Evolutionary conservation across 2,329 filamentous ascomycete genomes (phyloP).

Genomic region (Colletotrichum agaves): DNA sequence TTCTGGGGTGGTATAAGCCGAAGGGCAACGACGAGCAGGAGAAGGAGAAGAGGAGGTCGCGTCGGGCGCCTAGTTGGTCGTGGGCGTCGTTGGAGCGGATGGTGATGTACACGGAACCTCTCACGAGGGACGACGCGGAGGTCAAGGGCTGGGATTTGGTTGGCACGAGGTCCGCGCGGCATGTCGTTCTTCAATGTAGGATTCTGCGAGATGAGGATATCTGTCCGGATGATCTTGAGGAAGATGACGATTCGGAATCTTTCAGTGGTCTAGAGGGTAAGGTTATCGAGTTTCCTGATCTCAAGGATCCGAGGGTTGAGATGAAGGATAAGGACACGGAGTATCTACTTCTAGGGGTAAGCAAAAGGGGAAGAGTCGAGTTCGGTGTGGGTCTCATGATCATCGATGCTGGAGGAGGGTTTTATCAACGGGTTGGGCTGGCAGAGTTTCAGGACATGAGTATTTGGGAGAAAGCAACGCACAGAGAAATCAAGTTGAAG

Average conservation of each 20-base stretch:
- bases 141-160: background rate
- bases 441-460: background rate
- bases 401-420: background rate
- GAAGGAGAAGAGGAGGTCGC: background rate
- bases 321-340: background rate
- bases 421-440: constrained; percentile 15
- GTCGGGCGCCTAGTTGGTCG: constrained; percentile 27
- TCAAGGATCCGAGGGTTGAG: background rate
- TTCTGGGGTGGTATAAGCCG: constrained; percentile 24
- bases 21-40: background rate
- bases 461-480: background rate
- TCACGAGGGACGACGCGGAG: background rate
- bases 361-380: too few relatives aligned
- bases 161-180: background rate
- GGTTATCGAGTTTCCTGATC: background rate
- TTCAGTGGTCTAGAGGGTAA: background rate
- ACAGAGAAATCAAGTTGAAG: background rate
- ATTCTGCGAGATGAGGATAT: background rate
- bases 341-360: constrained; percentile 14
- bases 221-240: background rate
- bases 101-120: constrained; percentile 1
- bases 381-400: constrained; percentile 21
- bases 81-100: constrained; percentile 26
- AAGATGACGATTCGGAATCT: background rate
- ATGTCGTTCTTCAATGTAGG: background rate